These are phyloP conservation scores for Mucor circinelloides DNA, from an alignment of 371 early-diverging fungal species.

Conservation along the genomic window DNA sequence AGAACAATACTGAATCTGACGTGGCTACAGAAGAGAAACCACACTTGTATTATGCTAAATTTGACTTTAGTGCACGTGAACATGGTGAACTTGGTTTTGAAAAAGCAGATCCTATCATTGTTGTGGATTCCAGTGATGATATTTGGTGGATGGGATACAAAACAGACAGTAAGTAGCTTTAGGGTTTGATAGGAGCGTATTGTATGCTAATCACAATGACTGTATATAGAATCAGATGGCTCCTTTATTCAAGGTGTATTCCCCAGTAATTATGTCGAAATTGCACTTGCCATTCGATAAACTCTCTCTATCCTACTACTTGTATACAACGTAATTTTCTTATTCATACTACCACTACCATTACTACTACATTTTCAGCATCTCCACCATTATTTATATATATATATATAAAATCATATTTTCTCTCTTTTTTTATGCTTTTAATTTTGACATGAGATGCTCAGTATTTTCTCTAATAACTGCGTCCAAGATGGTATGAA, in stretches of 20 bases:
- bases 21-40: slow-evolving; percentile 45
- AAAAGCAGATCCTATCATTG: slow-evolving; percentile 75
- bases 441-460: slow-evolving; percentile 43
- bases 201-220: not conserved
- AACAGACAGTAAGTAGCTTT: slow-evolving; percentile 49
- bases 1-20: slow-evolving; percentile 29
- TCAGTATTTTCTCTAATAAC: slow-evolving; percentile 70
- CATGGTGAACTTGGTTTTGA: slow-evolving; percentile 78
- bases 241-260: slow-evolving; percentile 65
- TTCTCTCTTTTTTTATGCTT: slow-evolving; percentile 22
- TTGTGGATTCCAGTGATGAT: slow-evolving; percentile 78
- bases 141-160: slow-evolving; percentile 88
- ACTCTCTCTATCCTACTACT: not conserved
- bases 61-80: slow-evolving; percentile 75
- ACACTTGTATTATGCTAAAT: slow-evolving; percentile 71
- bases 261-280: slow-evolving; percentile 76
- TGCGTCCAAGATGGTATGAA: slow-evolving; percentile 76
- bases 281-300: slow-evolving; percentile 27
- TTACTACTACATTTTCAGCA: not conserved
- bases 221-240: slow-evolving; percentile 33
- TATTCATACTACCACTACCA: not conserved
- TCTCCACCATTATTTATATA: not conserved
- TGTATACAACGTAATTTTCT: slow-evolving; percentile 11
- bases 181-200: not conserved
- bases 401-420: not conserved